Evolutionary conservation across 2,329 filamentous ascomycete species (phyloP), one percentile per base, ranked within the genome.

Genomic region (Fusarium sp.): DNA sequence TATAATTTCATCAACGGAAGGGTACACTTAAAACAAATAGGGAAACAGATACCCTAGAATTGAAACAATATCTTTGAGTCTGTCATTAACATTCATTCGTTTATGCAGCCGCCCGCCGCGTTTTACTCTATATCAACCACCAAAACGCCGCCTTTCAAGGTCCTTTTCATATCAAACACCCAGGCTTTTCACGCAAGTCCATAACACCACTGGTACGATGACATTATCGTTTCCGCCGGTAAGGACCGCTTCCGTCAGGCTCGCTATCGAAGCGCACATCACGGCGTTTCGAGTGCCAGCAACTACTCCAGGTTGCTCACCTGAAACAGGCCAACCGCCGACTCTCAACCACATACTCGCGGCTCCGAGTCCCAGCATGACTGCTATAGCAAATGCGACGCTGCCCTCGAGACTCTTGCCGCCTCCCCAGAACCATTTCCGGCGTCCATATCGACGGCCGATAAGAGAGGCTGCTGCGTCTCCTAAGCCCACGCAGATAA

Each of bases 201-300:
- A 99, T 63, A 99, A 80, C 49, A 97, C 89, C 58, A 99, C 88
- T 6, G 96, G 96, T 67, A 98, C 95, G 67, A 98, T 90, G 18
- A 99, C 96, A 83, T 99, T 99, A 83, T 99, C 96, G 79, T 99
- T 99, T 29, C 95, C 96, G 4, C 96, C 96, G 15, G 96, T 98
- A 67, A 99, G 81, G 45, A 97, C 95, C 25, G 96, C 94, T 81
- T 99, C 96, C 51, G 96, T 97, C 71, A 97, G 84, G 78, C 94
- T 97, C 27, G 94, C 93, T 58, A 94, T 87, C 40, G 86, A 85
- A 9, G 92, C 94, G 68, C 94, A 96, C 46, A 92, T 75, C 6
- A 84, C 82, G 13, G 91, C 88, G 75, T 95, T 96, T 6, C 89
- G 88, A 69, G 89, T 82, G 39, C 74, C 70, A 9, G 43, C 62